Percentiles rank a stretch among this genome's conserved stretches.
phyloP scores from a whole-genome alignment of 345 rosid species.

The Camelina laxa region DNA sequence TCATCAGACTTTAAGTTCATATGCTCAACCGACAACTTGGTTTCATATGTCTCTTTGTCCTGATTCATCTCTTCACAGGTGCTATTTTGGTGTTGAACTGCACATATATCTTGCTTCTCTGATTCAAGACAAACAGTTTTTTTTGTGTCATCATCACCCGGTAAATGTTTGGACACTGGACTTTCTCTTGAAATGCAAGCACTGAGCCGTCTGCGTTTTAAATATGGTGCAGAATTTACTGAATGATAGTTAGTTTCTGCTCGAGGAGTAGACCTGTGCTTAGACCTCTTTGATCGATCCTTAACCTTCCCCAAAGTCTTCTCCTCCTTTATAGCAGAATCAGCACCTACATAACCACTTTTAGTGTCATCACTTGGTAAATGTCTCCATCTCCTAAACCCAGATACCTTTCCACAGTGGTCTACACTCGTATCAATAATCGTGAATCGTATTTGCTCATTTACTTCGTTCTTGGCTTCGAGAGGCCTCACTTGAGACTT shows the following conservation, averaged over 20 bases:
- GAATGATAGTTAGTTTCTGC: constrained; percentile 47
- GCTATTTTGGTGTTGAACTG: constrained; percentile 24
- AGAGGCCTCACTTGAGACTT: constrained; percentile 29
- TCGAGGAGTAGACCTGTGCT: constrained; percentile 54
- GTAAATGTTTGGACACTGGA: constrained; percentile 33
- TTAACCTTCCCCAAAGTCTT: constrained; percentile 43
- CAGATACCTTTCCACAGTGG: constrained; percentile 45
- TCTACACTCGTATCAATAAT: constrained; percentile 66
- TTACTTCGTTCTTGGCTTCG: constrained; percentile 44
- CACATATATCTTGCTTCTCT: constrained; percentile 39
- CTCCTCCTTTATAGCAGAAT: constrained; percentile 39
- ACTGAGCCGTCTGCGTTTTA: constrained; percentile 60
- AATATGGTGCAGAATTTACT: constrained; percentile 48
- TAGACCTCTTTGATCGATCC: constrained; percentile 48
- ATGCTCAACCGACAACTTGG: constrained; percentile 22
- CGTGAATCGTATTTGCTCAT: constrained; percentile 48
- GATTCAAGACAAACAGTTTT: constrained; percentile 31
- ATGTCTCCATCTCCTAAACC: constrained; percentile 52
- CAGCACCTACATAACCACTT: constrained; percentile 22
- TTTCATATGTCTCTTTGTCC: constrained; percentile 40
- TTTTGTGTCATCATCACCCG: constrained; percentile 9
- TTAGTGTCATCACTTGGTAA: constrained; percentile 40
- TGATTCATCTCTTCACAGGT: constrained; percentile 29
- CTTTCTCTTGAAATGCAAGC: constrained; percentile 51
- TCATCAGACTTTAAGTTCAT: constrained; percentile 34